Evolutionary conservation across 768 basidiomycete genomes (phyloP).

Genomic region (Lyophyllum shimeji): DNA sequence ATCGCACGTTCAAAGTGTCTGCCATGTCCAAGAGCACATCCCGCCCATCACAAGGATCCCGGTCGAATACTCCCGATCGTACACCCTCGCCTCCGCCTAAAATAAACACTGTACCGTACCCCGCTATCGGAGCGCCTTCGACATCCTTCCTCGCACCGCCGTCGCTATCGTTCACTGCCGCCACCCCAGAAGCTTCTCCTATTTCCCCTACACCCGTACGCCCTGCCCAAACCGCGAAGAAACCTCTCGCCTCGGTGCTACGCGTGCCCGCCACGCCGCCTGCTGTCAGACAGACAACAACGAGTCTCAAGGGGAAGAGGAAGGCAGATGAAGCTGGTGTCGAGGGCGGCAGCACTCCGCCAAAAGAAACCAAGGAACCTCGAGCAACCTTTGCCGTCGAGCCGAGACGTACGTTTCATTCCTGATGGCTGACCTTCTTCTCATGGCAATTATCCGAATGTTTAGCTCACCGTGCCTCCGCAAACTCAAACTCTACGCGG

Average conservation of each 20-base stretch:
- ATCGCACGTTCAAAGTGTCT: slow-evolving; percentile 14
- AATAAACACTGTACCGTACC: slow-evolving; percentile 23
- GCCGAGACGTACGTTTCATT: slow-evolving; percentile 51
- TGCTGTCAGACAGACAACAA: slow-evolving; percentile 34
- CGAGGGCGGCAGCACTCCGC: slow-evolving; percentile 59
- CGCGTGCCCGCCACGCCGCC: slow-evolving; percentile 28
- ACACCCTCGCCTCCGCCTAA: slow-evolving; percentile 25
- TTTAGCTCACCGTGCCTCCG: slow-evolving; percentile 55
- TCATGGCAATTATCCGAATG: slow-evolving; percentile 17
- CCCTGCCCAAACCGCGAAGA: slow-evolving; percentile 24
- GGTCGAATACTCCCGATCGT: slow-evolving; percentile 20
- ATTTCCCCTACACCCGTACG: slow-evolving; percentile 22
- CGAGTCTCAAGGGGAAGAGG: slow-evolving; percentile 55
- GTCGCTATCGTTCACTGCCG: slow-evolving; percentile 35
- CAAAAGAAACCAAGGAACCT: slow-evolving; percentile 54
- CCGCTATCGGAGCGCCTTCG: slow-evolving; percentile 24
- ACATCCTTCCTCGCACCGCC: slow-evolving; percentile 37
- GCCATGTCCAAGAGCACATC: slow-evolving; percentile 17
- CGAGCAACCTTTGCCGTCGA: slow-evolving; percentile 65
- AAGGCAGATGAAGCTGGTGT: slow-evolving; percentile 67
- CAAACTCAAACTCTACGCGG: slow-evolving; percentile 41
- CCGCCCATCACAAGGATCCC: slow-evolving; percentile 14
- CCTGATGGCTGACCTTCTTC: slow-evolving; percentile 12
- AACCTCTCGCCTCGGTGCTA: slow-evolving; percentile 27
- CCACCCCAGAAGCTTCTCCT: slow-evolving; percentile 42